These are phyloP conservation scores for Nitzschia putrida DNA, from an alignment of 108 stramenopile species.

Conservation along the genomic window DNA sequence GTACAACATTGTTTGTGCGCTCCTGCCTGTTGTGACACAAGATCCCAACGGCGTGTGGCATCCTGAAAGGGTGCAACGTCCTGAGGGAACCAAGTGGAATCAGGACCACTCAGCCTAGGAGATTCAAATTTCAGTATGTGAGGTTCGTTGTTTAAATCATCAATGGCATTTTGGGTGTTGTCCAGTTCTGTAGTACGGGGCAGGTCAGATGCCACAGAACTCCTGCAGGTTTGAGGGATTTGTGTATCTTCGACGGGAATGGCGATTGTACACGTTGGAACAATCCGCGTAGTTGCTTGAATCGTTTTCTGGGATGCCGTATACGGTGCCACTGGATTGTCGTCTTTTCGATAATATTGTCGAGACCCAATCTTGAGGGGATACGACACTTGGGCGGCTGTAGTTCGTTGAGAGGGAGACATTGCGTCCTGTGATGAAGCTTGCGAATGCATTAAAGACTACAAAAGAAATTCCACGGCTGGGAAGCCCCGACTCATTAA, in stretches of 20 bases:
- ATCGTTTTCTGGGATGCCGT: not conserved
- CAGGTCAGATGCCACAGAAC: too few relatives aligned
- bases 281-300: too few relatives aligned
- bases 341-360: conserved; percentile 13
- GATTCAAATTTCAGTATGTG: not conserved
- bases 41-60: conserved; percentile 30
- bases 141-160: conserved; percentile 7
- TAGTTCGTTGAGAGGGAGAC: too few relatives aligned
- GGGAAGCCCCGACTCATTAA: too few relatives aligned
- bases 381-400: too few relatives aligned
- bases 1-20: conserved; percentile 35
- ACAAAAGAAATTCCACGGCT: too few relatives aligned
- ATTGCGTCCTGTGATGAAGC: too few relatives aligned
- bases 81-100: conserved; percentile 25
- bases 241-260: too few relatives aligned
- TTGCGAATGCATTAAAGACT: too few relatives aligned
- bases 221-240: too few relatives aligned
- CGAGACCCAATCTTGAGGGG: not conserved
- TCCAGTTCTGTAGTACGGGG: too few relatives aligned
- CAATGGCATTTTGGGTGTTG: not conserved
- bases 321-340: not conserved
- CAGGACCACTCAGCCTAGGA: conserved; percentile 18
- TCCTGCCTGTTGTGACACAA: conserved; percentile 45
- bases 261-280: too few relatives aligned
- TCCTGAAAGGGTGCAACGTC: conserved; percentile 16